Evolutionary conservation across 202 grass and related monocot species (phyloP).

Genomic region (Schoenoplectus tabernaemontani): DNA sequence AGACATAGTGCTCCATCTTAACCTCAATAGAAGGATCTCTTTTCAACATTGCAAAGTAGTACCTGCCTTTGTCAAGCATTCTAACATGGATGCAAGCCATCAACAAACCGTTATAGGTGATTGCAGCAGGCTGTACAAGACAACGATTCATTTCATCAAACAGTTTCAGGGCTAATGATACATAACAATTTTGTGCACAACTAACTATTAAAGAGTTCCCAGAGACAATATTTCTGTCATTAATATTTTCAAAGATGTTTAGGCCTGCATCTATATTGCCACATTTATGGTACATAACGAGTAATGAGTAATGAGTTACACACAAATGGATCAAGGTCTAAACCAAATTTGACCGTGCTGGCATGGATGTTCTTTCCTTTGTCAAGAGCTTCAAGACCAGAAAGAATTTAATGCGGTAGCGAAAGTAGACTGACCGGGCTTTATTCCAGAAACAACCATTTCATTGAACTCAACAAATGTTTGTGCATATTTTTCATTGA

Average conservation of each 20-base stretch:
- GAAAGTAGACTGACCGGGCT: constrained; percentile 43
- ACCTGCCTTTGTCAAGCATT: constrained; percentile 32
- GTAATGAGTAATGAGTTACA: constrained; percentile 36
- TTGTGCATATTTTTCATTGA: constrained; percentile 40
- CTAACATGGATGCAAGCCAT: constrained; percentile 43
- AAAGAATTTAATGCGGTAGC: constrained; percentile 40
- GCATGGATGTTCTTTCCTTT: constrained; percentile 42
- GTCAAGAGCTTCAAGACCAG: constrained; percentile 38
- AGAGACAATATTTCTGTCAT: constrained; percentile 36
- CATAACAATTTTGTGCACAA: constrained; percentile 44
- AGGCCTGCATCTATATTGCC: constrained; percentile 33
- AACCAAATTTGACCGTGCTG: constrained; percentile 30
- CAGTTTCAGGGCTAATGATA: constrained; percentile 20
- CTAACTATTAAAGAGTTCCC: constrained; percentile 49
- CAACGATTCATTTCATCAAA: constrained; percentile 34
- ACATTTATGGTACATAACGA: constrained; percentile 47
- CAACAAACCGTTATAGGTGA: constrained; percentile 42
- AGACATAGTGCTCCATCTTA: constrained; percentile 42
- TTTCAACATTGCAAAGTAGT: constrained; percentile 32
- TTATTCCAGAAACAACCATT: constrained; percentile 35
- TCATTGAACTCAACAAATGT: constrained; percentile 29
- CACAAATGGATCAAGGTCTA: constrained; percentile 37
- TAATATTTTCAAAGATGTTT: constrained; percentile 33
- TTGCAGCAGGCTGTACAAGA: constrained; percentile 33
- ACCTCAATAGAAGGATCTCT: constrained; percentile 33